Conservation (phyloP, 768 basidiomycete genomes). For the Russula sp. region DNA sequence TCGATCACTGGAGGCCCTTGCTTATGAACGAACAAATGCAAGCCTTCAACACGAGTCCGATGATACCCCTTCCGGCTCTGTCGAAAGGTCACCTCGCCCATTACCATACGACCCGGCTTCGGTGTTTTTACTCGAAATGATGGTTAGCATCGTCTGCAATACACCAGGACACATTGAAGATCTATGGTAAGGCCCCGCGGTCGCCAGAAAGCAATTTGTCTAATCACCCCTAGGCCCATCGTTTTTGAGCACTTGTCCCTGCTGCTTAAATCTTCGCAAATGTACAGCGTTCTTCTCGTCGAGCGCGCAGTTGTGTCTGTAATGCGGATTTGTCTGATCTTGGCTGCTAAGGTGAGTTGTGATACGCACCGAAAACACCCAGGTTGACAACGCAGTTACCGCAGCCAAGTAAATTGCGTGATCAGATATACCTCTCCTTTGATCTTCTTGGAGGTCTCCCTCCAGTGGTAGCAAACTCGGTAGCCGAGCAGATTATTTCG, state of each 20-base stretch:
- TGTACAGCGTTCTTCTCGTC: slow-evolving; percentile 87
- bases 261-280: slow-evolving; percentile 68
- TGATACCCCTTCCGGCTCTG: slow-evolving; percentile 44
- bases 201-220: not conserved
- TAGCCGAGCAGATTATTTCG: slow-evolving; percentile 87
- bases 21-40: slow-evolving; percentile 85
- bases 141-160: slow-evolving; percentile 85
- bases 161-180: slow-evolving; percentile 79
- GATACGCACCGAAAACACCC: not conserved
- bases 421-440: slow-evolving; percentile 92
- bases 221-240: slow-evolving; percentile 64
- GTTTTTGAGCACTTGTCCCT: slow-evolving; percentile 91
- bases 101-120: slow-evolving; percentile 94
- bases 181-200: slow-evolving; percentile 62
- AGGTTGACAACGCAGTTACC: slow-evolving; percentile 1
- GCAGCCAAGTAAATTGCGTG: slow-evolving; percentile 70
- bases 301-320: slow-evolving; percentile 92
- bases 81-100: slow-evolving; percentile 47
- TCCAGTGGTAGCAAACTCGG: slow-evolving; percentile 66
- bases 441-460: slow-evolving; percentile 85
- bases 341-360: slow-evolving; percentile 68
- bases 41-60: slow-evolving; percentile 67
- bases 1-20: slow-evolving; percentile 83
- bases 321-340: slow-evolving; percentile 75
- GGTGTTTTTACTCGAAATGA: slow-evolving; percentile 90